Percentiles rank a stretch among this genome's conserved stretches.
phyloP scores from a whole-genome alignment of 2,329 filamentous ascomycete genomes.

The Madurella mycetomatis region DNA sequence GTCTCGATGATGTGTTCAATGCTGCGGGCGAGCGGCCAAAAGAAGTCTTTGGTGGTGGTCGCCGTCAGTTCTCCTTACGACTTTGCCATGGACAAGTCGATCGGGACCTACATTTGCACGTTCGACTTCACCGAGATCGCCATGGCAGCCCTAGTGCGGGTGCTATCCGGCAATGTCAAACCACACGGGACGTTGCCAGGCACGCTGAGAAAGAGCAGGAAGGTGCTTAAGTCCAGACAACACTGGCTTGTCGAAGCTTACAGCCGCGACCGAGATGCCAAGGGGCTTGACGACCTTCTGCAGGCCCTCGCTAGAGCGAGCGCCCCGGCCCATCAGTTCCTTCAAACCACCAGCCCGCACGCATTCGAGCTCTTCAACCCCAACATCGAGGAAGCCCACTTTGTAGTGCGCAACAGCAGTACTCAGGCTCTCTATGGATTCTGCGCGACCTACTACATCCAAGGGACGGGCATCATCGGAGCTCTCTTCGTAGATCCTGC shows the following conservation, averaged over 20 bases:
- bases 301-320: conserved; percentile 63
- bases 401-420: conserved; percentile 89
- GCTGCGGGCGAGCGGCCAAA: conserved; percentile 69
- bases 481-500: conserved; percentile 85
- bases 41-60: conserved; percentile 86
- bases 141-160: conserved; percentile 76
- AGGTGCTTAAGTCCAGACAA: conserved; percentile 81
- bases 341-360: conserved; percentile 64
- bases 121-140: conserved; percentile 96
- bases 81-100: conserved; percentile 86
- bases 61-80: conserved; percentile 95
- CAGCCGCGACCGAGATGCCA: conserved; percentile 70
- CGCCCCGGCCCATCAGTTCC: conserved; percentile 62
- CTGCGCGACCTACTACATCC: conserved; percentile 80
- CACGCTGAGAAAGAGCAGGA: conserved; percentile 81
- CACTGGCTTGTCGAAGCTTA: conserved; percentile 93
- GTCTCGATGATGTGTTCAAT: conserved; percentile 93
- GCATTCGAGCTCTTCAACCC: conserved; percentile 71
- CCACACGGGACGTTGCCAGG: conserved; percentile 60
- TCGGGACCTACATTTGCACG: conserved; percentile 90
- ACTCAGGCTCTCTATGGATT: conserved; percentile 90
- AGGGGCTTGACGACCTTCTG: conserved; percentile 71
- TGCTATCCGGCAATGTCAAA: conserved; percentile 70
- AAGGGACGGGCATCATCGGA: conserved; percentile 69
- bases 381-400: conserved; percentile 75